These are phyloP conservation scores for Aspergillus egyptiacus DNA, from an alignment of 495 filamentous ascomycete species.

Conservation along the genomic window DNA sequence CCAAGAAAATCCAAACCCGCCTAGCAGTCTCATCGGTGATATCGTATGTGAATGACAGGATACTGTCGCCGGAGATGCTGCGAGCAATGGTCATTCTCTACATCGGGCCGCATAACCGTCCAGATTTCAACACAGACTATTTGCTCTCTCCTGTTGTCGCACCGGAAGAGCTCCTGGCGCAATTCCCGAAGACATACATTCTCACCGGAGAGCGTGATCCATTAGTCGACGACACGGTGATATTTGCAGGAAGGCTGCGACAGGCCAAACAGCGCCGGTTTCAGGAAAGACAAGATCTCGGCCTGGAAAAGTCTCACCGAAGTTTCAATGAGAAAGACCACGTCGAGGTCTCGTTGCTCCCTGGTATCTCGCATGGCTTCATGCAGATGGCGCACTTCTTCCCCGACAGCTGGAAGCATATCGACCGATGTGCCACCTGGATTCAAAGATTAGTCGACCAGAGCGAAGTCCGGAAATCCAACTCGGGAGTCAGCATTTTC, in stretches of 20 bases:
- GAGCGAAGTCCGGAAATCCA: conserved; percentile 34
- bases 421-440: conserved; percentile 70
- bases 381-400: conserved; percentile 82
- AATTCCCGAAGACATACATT: conserved; percentile 88
- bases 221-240: conserved; percentile 90
- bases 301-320: conserved; percentile 44
- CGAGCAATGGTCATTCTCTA: conserved; percentile 98
- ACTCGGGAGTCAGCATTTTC: conserved; percentile 13
- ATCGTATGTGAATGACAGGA: conserved; percentile 93
- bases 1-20: conserved; percentile 71
- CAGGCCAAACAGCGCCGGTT: conserved; percentile 71
- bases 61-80: conserved; percentile 97
- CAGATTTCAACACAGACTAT: conserved; percentile 88
- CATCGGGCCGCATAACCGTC: conserved; percentile 85
- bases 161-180: conserved; percentile 71
- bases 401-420: conserved; percentile 78
- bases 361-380: conserved; percentile 87
- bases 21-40: conserved; percentile 94
- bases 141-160: conserved; percentile 83
- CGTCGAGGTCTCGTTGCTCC: conserved; percentile 77
- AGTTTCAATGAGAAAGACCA: conserved; percentile 69
- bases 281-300: conserved; percentile 55
- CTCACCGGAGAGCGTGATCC: conserved; percentile 94
- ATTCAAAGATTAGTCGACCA: conserved; percentile 62
- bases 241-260: conserved; percentile 83